Percentiles rank a stretch among this genome's conserved stretches.
Conservation (phyloP, 495 filamentous ascomycete genomes). For the Terfezia boudieri region DNA sequence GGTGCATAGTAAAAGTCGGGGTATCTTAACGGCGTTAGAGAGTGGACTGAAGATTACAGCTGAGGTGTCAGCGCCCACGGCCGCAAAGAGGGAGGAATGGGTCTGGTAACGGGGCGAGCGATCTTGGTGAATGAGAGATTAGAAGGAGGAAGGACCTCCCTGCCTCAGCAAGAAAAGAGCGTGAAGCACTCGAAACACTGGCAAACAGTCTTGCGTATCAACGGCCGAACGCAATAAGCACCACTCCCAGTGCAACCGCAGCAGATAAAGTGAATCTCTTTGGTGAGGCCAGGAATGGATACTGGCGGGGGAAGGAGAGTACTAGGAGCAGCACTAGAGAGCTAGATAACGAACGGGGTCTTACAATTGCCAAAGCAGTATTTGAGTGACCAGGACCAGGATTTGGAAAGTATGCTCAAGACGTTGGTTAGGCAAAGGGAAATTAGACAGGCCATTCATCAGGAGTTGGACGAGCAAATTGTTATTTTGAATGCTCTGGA, state of each 20-base stretch:
- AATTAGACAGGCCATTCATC: slow-evolving; percentile 63
- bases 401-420: slow-evolving; percentile 50
- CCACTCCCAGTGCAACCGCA: slow-evolving; percentile 22
- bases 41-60: slow-evolving; percentile 39
- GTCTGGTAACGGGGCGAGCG: slow-evolving; percentile 20
- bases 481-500: slow-evolving; percentile 55
- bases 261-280: slow-evolving; percentile 36
- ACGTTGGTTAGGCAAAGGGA: slow-evolving; percentile 63
- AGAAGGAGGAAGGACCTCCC: slow-evolving; percentile 60
- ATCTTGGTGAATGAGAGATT: slow-evolving; percentile 68
- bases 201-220: slow-evolving; percentile 40
- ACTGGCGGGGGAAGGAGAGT: slow-evolving; percentile 34
- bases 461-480: slow-evolving; percentile 68
- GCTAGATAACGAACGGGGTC: slow-evolving; percentile 72
- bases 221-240: slow-evolving; percentile 20
- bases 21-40: slow-evolving; percentile 42
- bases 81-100: slow-evolving; percentile 18
- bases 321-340: slow-evolving; percentile 63
- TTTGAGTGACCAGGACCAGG: slow-evolving; percentile 69
- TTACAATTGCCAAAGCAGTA: slow-evolving; percentile 62
- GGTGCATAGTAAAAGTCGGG: slow-evolving; percentile 50
- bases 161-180: slow-evolving; percentile 54
- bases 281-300: slow-evolving; percentile 8
- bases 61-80: slow-evolving; percentile 7
- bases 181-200: slow-evolving; percentile 65